Evolutionary conservation across 2,329 filamentous ascomycete species (phyloP), one percentile per base, ranked within the genome.

Genomic region (Rhynchosporium graminicola): DNA sequence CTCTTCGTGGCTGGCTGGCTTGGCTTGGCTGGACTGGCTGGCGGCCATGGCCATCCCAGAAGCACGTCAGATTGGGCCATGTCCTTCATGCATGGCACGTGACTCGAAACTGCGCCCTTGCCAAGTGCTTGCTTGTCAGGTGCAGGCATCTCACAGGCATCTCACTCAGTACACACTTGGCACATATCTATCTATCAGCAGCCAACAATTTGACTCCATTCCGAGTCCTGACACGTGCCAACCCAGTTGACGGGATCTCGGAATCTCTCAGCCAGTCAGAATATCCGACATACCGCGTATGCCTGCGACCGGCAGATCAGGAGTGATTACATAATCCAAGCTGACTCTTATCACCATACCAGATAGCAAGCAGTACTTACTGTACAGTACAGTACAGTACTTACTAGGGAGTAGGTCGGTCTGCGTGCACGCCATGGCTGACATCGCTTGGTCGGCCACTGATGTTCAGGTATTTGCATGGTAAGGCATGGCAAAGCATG

Each of bases 391-490:
- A 1, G 20, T 20, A 20, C 20, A 20, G 20, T 20, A 20, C 20
- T 20, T 20, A 20, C 20, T 20, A 20, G 20, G 20, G 1, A 20
- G 20, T 1, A 20, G 20, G 20, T 20, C 20, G 20, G 20, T 20
- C 20, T 20, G 20, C 20, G 1, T 1, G 20, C 20, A 20, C 20
- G 50, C 50, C 50, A 52, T 52, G 50, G 50, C 50, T 38, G 15
- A n/a, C 40, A 56, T 43, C 52, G 52, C 52, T 56, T 56, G 52
- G 38, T 56, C 26, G 42, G 42, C 52, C 52, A 43, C 52, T 56
- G 31, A 43, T 1, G 40, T 1, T 20, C 20, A 13, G 9, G 20
- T 20, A 20, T 20, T 20, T 20, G 20, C 20, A 20, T 20, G 20
- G 20, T 1, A 20, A 20, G 20, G 20, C n/a, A 7, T n/a, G 3